Conservation (phyloP, 169 alveolate species). For the Cyclospora cayetanensis region DNA sequence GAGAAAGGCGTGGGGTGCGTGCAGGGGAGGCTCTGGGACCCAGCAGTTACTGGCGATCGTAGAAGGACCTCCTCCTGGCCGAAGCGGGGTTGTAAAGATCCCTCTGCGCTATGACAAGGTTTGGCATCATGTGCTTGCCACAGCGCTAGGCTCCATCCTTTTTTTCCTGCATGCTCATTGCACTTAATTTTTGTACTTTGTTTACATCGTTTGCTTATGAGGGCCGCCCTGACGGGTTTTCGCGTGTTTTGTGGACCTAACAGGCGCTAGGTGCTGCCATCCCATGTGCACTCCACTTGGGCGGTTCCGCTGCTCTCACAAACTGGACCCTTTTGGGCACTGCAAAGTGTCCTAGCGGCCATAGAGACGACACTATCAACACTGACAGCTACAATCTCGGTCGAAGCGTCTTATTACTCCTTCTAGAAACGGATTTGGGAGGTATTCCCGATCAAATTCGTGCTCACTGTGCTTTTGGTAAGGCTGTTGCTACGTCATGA, state of each 20-base stretch:
- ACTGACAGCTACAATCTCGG: not conserved
- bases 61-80: conserved; percentile 16
- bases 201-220: too few relatives aligned
- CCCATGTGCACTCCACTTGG: not conserved
- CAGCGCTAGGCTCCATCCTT: too few relatives aligned
- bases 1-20: not conserved
- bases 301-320: not conserved
- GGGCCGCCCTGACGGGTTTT: too few relatives aligned
- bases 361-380: not conserved
- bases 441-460: not conserved
- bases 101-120: conserved; percentile 23
- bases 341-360: not conserved
- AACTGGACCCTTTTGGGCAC: not conserved
- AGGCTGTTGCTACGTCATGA: too few relatives aligned
- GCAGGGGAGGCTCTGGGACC: conserved; percentile 49
- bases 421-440: not conserved
- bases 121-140: too few relatives aligned
- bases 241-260: not conserved
- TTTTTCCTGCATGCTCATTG: too few relatives aligned
- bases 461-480: conserved; percentile 44
- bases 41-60: conserved; percentile 2
- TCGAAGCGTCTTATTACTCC: not conserved
- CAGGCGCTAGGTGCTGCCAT: conserved; percentile 24
- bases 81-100: not conserved
- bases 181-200: too few relatives aligned